Evolutionary conservation across 2,329 filamentous ascomycete genomes (phyloP).

Genomic region (Aspergillus fructus): DNA sequence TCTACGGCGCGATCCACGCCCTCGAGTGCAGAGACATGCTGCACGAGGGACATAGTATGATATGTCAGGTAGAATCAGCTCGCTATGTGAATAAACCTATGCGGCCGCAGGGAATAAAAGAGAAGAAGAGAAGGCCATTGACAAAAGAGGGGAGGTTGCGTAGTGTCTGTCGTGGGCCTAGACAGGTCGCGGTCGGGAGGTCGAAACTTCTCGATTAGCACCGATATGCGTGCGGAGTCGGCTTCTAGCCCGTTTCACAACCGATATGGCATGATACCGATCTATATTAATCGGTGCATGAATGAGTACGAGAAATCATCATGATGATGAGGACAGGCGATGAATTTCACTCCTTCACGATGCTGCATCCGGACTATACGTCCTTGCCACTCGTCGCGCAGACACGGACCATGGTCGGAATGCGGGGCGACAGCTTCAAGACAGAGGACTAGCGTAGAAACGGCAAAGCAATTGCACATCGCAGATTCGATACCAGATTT

Average conservation of each 20-base stretch:
- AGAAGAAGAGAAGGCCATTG: background rate
- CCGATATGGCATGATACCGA: background rate
- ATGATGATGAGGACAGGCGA: too few species aligned
- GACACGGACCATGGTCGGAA: too few species aligned
- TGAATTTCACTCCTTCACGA: background rate
- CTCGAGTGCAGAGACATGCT: conserved; percentile 52
- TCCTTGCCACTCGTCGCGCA: too few species aligned
- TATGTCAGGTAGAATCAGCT: background rate
- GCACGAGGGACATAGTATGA: conserved; percentile 50
- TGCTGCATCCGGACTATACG: too few species aligned
- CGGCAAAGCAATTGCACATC: too few species aligned
- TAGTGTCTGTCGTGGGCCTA: background rate
- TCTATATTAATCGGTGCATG: background rate
- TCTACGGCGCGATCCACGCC: conserved; percentile 46
- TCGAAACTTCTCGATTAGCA: too few species aligned
- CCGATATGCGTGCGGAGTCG: too few species aligned
- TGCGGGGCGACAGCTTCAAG: too few species aligned
- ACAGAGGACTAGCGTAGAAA: too few species aligned
- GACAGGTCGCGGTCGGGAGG: background rate
- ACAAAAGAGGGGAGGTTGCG: background rate
- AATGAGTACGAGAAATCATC: background rate
- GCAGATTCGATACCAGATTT: too few species aligned
- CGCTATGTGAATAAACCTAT: background rate
- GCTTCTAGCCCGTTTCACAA: background rate
- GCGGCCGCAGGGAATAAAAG: background rate